Evolutionary conservation across 768 basidiomycete genomes (phyloP), one percentile per base, ranked within the genome.

Genomic region (Mrakia frigida): DNA sequence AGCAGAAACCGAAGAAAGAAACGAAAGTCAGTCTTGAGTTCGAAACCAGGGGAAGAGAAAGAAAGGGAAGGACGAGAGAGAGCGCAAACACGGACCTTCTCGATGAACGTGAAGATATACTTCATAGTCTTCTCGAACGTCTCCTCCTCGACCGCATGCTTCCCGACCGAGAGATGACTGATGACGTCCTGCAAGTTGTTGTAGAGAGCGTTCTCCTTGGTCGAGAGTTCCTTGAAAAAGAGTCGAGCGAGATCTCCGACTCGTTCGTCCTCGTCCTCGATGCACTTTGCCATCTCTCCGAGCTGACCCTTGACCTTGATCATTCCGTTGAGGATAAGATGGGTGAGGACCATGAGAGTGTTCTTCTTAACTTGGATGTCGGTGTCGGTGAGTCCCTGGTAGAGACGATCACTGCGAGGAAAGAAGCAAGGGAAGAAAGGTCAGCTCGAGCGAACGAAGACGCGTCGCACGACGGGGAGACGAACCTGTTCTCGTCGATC

Each of bases 221-320:
- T 94, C 46, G 93, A 91, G 72, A 99, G 84, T 82, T 98, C 95
- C 31, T 89, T 91, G 86, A 99, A 99, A 89, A 99, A 99, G 70
- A 99, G 82, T 83, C 94, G 96, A n/a, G 97, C 96, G 53, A 99
- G 87, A 80, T 98, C 96, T 25, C 92, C 88, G 77, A 99, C 91
- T 21, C 96, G 85, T 65, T 86, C 86, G 75, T 98, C 96, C 33
- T 88, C 86, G 83, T 98, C 96, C 84, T 98, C 94, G 10, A 98
- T 84, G 82, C 97, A 98, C 84, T 99, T 98, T n/a, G 96, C 97
- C 96, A 99, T 98, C 86, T 99, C 97, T 25, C 97, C 97, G 10
- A 99, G 86, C 82, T 99, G 96, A 1, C 97, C 97, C 84, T 99
- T 98, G 80, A 98, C 95, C 84, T 98, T 99, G 87, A 99, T 92